These are phyloP conservation scores for Abrus precatorius DNA, from an alignment of 306 rosid species.

Conservation along the genomic window DNA sequence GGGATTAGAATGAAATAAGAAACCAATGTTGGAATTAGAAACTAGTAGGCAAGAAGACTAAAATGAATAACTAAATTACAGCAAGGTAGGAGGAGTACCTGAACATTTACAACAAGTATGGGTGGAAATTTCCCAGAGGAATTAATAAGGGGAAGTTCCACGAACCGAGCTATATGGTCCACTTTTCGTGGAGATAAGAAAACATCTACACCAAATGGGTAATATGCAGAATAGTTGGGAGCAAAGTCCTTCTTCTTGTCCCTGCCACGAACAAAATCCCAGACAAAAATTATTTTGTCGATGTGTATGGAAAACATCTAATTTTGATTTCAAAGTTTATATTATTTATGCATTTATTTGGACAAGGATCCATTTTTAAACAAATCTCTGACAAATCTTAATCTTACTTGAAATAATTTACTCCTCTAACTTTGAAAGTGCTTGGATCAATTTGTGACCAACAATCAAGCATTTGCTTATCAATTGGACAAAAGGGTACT, in stretches of 20 bases:
- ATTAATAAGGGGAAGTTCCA: slow-evolving; percentile 73
- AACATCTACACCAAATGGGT: slow-evolving; percentile 94
- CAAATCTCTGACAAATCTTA: slow-evolving; percentile 27
- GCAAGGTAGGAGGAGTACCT: slow-evolving; percentile 60
- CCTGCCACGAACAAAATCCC: slow-evolving; percentile 59
- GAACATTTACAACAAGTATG: slow-evolving; percentile 92
- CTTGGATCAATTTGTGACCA: slow-evolving; percentile 92
- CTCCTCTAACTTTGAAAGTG: slow-evolving; percentile 85
- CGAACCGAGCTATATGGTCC: slow-evolving; percentile 85
- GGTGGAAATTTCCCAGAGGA: slow-evolving; percentile 74
- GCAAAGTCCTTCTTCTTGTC: slow-evolving; percentile 95
- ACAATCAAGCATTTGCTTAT: slow-evolving; percentile 88
- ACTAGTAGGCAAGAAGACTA: background rate
- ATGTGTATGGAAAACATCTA: slow-evolving; percentile 9
- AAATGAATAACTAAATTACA: background rate
- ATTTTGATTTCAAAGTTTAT: background rate
- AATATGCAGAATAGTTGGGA: slow-evolving; percentile 78
- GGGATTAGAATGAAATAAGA: slow-evolving; percentile 18
- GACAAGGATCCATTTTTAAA: slow-evolving; percentile 34
- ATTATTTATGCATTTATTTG: slow-evolving; percentile 10
- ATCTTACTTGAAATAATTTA: slow-evolving; percentile 84
- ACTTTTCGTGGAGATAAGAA: slow-evolving; percentile 89
- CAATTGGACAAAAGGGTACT: slow-evolving; percentile 90
- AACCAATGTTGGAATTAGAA: slow-evolving; percentile 13
- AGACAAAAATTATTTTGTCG: slow-evolving; percentile 33